A percentile compares a stretch with the other conserved stretches of the same genome.
These are phyloP conservation scores for Claviceps citrina DNA, from an alignment of 2,329 filamentous ascomycete genomes.

Conservation along the genomic window DNA sequence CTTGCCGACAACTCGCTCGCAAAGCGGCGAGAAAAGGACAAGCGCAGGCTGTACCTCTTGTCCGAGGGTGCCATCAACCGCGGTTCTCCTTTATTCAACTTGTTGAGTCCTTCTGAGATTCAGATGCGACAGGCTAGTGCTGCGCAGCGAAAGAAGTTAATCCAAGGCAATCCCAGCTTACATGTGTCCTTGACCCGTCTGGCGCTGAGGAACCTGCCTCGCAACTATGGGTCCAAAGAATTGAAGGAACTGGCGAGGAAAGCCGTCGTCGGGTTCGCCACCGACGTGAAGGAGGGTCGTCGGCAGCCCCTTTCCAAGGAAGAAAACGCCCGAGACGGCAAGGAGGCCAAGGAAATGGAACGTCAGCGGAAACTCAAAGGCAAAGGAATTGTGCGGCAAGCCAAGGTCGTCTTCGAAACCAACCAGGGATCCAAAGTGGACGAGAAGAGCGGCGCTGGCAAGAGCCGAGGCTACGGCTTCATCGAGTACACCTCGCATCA, in stretches of 20 bases:
- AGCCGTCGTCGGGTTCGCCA: slow-evolving; percentile 88
- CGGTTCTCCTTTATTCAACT: slow-evolving; percentile 62
- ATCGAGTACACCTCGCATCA: slow-evolving; percentile 92
- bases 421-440: slow-evolving; percentile 69
- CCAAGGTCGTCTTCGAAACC: slow-evolving; percentile 89
- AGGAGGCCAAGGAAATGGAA: slow-evolving; percentile 69
- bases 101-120: slow-evolving; percentile 63
- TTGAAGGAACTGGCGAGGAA: slow-evolving; percentile 82
- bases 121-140: slow-evolving; percentile 78
- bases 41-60: slow-evolving; percentile 75
- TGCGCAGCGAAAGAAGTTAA: slow-evolving; percentile 75
- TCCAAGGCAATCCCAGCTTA: slow-evolving; percentile 79
- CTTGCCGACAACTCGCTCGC: slow-evolving; percentile 55
- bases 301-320: slow-evolving; percentile 77
- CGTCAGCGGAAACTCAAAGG: slow-evolving; percentile 63
- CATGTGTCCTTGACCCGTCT: slow-evolving; percentile 82
- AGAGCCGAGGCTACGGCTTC: slow-evolving; percentile 89
- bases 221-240: slow-evolving; percentile 67
- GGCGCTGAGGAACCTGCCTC: slow-evolving; percentile 80
- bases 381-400: slow-evolving; percentile 77
- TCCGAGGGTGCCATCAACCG: slow-evolving; percentile 68
- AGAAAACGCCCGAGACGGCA: slow-evolving; percentile 64
- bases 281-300: slow-evolving; percentile 65
- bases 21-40: slow-evolving; percentile 61
- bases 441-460: slow-evolving; percentile 61